Base-by-base conservation (phyloP, 345 rosid species). In the Ailanthus altissimus region DNA sequence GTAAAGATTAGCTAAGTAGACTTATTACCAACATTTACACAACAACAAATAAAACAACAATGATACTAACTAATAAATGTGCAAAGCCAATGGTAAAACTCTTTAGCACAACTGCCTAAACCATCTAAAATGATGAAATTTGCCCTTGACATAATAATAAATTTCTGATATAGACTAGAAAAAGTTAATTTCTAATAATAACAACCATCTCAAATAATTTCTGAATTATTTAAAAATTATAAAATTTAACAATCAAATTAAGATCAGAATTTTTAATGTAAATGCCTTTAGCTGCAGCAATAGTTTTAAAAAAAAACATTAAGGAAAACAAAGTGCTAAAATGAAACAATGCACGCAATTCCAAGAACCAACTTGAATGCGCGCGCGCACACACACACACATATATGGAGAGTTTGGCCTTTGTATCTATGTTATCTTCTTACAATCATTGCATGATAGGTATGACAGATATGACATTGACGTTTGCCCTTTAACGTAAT, bases 1-100 rank as follows among this genome's bases (percentile, higher is more conserved):
- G 46, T 66, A 72, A 77, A 70, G 76, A n/a, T 64, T 54, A 81
- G 72, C 32, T 73, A 57, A 65, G 20, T 47, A 60, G 56, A 40
- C 32, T 18, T 6, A 32, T 8, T 38, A 53, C 46, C 66, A 61
- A 42, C 47, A 28, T 49, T 49, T 56, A 50, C 45, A 58, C 47
- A 43, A 59, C 32, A 69, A 58, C 20, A 50, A 45, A 58, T 28
- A 56, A 57, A 11, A 16, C 6, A 71, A 58, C 64, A 51, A 20
- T 6, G 18, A 65, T 75, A 70, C 23, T 38, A 75, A 74, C 11
- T 65, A 75, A 62, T 2, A 46, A 74, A 66, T 64, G 42, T n/a
- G 56, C 58, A 80, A 32, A 21, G 51, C 61, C 11, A 20, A 25
- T 18, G 9, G 45, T 20, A 23, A 75, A 53, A 71, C 15, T 70